Evolutionary conservation across 129 eudicot genomes (phyloP).

Genomic region (Chrysanthemum makinoi): DNA sequence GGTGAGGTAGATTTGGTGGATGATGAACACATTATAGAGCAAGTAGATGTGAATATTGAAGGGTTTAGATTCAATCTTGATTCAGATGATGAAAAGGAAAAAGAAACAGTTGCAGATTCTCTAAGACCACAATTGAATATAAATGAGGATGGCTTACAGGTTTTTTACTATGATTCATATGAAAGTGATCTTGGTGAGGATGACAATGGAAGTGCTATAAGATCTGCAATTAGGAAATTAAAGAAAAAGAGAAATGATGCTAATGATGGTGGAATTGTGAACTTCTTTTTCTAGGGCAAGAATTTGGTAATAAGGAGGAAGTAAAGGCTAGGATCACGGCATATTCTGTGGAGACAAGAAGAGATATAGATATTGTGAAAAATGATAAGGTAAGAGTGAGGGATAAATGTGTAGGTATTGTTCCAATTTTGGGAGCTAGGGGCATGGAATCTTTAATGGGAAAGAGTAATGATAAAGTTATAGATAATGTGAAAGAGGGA

Average conservation of each 20-base stretch:
- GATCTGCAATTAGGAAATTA: background rate
- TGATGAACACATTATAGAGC: too few species aligned
- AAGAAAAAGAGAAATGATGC: background rate
- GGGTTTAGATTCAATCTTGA: too few species aligned
- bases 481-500: background rate
- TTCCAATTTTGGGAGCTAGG: background rate
- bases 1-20: too few species aligned
- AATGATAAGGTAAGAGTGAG: too few species aligned
- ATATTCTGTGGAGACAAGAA: background rate
- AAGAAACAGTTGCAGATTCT: too few species aligned
- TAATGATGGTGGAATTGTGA: background rate
- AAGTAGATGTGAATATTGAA: too few species aligned
- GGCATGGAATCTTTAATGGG: background rate
- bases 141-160: too few species aligned
- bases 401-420: too few species aligned
- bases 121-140: too few species aligned
- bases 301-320: background rate
- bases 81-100: too few species aligned
- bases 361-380: background rate
- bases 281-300: background rate
- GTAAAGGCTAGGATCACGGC: background rate
- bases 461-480: background rate
- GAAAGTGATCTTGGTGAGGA: background rate
- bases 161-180: background rate
- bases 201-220: background rate